phyloP scores from a whole-genome alignment of 2,329 filamentous ascomycete genomes.

The Calonectria pteridis region DNA sequence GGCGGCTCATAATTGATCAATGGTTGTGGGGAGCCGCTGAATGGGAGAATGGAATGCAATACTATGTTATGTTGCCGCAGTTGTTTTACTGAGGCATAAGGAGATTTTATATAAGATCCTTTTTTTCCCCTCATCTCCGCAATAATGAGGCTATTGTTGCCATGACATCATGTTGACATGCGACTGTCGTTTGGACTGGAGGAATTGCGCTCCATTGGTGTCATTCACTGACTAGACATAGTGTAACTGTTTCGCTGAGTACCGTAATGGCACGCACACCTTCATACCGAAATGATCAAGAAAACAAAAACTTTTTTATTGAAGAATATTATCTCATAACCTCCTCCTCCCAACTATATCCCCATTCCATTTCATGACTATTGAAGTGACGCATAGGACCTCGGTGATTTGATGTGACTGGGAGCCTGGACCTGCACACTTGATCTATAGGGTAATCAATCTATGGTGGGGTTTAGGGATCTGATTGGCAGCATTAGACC shows the following conservation, averaged over 20 bases:
- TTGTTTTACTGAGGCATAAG: background rate
- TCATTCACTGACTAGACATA: background rate
- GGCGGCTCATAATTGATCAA: background rate
- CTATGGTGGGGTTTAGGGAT: slow-evolving; percentile 73
- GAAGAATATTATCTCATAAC: too few relatives aligned
- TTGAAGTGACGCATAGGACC: background rate
- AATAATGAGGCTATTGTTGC: background rate
- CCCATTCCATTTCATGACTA: background rate
- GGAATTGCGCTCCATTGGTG: background rate
- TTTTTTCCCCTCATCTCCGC: background rate
- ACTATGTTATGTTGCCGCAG: background rate
- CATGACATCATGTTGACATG: background rate
- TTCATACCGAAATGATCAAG: background rate
- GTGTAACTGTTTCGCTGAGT: background rate
- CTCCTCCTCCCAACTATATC: too few relatives aligned
- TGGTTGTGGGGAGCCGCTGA: background rate
- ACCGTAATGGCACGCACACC: background rate
- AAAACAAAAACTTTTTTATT: too few relatives aligned
- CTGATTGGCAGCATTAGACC: background rate
- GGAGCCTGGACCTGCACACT: background rate
- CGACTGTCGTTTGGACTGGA: background rate
- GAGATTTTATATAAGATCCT: background rate
- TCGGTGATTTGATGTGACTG: slow-evolving; percentile 11
- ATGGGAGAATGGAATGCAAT: background rate
- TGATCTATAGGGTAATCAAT: slow-evolving; percentile 76